Evolutionary conservation across 768 basidiomycete species (phyloP).

Genomic region (Calocera cornea): DNA sequence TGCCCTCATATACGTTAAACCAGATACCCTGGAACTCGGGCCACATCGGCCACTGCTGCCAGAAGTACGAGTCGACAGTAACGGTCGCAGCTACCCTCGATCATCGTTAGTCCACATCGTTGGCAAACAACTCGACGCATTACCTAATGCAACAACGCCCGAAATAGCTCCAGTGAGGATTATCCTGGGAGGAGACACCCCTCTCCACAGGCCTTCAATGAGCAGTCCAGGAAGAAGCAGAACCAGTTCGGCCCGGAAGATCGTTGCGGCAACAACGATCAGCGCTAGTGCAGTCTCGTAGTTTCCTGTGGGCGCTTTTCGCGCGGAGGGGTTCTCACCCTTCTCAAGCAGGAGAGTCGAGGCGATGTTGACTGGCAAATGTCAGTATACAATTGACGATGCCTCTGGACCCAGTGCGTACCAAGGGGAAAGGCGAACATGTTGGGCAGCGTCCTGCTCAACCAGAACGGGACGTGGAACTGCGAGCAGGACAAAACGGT

Average conservation of each 20-base stretch:
- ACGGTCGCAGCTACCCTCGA: constrained; percentile 40
- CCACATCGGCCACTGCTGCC: constrained; percentile 62
- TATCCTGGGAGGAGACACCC: background rate
- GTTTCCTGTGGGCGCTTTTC: constrained; percentile 26
- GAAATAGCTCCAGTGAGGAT: background rate
- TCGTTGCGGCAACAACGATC: constrained; percentile 50
- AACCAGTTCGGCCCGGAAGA: constrained; percentile 69
- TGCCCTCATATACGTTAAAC: constrained; percentile 80
- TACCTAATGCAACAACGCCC: background rate
- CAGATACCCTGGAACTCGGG: constrained; percentile 67
- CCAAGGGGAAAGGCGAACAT: constrained; percentile 79
- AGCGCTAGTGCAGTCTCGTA: constrained; percentile 38
- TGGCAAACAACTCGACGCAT: background rate
- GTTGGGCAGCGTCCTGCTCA: constrained; percentile 85
- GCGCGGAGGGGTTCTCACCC: constrained; percentile 33
- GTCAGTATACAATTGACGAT: background rate
- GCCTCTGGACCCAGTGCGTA: constrained; percentile 20
- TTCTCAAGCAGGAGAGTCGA: constrained; percentile 36
- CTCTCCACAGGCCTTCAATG: constrained; percentile 16
- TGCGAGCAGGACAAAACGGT: constrained; percentile 61
- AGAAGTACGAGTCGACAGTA: constrained; percentile 72
- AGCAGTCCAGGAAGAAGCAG: constrained; percentile 48
- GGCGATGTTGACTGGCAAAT: constrained; percentile 43
- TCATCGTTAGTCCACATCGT: background rate
- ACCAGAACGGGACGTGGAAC: constrained; percentile 89